Percentiles rank a stretch among this genome's conserved stretches.
phyloP scores from a whole-genome alignment of 1,284 basidiomycete genomes.

The Moesziomyces sp. region DNA sequence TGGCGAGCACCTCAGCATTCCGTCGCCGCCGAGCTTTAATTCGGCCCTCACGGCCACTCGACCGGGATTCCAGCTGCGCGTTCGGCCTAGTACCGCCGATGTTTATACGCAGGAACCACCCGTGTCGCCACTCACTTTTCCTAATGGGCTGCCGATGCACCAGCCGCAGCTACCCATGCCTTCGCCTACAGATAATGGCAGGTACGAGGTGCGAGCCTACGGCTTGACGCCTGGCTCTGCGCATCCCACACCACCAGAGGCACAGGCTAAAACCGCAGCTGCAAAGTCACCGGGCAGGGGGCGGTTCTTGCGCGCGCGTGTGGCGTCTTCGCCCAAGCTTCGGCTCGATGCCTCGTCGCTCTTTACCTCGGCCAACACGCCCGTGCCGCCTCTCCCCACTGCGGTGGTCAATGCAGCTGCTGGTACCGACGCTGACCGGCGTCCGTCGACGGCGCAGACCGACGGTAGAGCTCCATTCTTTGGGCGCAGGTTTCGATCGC shows the following conservation, averaged over 20 bases:
- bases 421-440: constrained; percentile 5
- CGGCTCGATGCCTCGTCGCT: constrained; percentile 16
- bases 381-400: constrained; percentile 20
- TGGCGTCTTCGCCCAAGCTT: constrained; percentile 46
- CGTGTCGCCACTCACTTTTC: constrained; percentile 11
- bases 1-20: constrained; percentile 23
- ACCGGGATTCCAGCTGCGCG: constrained; percentile 4
- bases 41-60: constrained; percentile 26
- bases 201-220: constrained; percentile 27
- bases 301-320: constrained; percentile 30
- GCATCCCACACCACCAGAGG: background rate
- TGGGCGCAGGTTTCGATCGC: constrained; percentile 47
- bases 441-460: constrained; percentile 40
- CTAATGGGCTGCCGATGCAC: constrained; percentile 3
- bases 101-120: constrained; percentile 28
- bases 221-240: constrained; percentile 5
- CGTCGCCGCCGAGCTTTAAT: constrained; percentile 31
- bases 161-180: background rate
- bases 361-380: constrained; percentile 12
- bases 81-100: constrained; percentile 44
- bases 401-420: background rate
- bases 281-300: constrained; percentile 4
- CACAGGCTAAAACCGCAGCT: background rate
- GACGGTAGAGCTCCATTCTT: constrained; percentile 37
- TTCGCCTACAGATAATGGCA: constrained; percentile 11